Percentiles rank a stretch among this genome's conserved stretches.
These are phyloP conservation scores for Coemansia sp. DNA, from an alignment of 192 early-diverging fungal genomes.

Conservation along the genomic window DNA sequence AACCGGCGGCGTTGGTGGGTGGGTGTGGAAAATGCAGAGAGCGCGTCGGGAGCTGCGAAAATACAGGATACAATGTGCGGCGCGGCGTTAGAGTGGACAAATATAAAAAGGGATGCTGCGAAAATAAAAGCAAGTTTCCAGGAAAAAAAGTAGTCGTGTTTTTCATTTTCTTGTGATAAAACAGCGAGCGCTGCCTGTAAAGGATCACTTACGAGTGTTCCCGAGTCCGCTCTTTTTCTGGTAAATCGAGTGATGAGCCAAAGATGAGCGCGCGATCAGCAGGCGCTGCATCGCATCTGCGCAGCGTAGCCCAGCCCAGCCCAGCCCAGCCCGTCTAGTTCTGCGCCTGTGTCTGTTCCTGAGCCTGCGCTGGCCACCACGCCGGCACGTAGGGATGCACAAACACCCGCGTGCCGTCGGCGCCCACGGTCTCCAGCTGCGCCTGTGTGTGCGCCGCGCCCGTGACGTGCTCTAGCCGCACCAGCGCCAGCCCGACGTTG, in stretches of 20 bases:
- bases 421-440: constrained; percentile 9
- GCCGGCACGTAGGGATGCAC: constrained; percentile 39
- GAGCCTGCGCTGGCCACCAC: too few species aligned
- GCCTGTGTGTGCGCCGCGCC: constrained; percentile 6
- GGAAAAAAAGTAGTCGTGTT: neutral
- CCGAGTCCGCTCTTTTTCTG: too few species aligned
- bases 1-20: neutral
- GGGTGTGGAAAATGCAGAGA: neutral
- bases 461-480: constrained; percentile 74
- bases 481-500: constrained; percentile 84
- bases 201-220: too few species aligned
- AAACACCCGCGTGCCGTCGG: constrained; percentile 13
- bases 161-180: neutral
- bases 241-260: too few species aligned
- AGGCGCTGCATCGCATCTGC: too few species aligned
- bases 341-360: too few species aligned
- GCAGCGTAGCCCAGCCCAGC: too few species aligned
- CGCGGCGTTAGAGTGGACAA: neutral
- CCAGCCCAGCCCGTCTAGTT: neutral
- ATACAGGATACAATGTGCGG: neutral
- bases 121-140: neutral
- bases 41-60: neutral
- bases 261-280: too few species aligned
- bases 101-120: constrained; percentile 1
- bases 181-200: too few species aligned